phyloP scores from a whole-genome alignment of 164 flowering plant species.

The Litsea cubeba region DNA sequence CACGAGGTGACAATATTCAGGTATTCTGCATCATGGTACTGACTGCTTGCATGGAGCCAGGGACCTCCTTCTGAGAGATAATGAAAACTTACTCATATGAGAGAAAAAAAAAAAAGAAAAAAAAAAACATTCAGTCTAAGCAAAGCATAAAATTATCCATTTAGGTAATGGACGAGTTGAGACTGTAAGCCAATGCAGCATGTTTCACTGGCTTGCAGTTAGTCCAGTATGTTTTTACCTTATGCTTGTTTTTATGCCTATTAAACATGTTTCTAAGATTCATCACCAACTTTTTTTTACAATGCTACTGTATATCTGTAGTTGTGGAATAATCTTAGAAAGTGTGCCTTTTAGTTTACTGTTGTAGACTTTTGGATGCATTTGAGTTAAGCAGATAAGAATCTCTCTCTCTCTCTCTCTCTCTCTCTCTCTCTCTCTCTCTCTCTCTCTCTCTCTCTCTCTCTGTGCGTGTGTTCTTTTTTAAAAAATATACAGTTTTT shows the following conservation, averaged over 20 bases:
- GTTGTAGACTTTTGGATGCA: background rate
- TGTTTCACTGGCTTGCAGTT: background rate
- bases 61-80: background rate
- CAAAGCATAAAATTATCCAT: too few species aligned
- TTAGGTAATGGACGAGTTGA: too few species aligned
- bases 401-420: too few species aligned
- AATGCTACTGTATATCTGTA: too few species aligned
- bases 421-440: too few species aligned
- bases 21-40: constrained; percentile 27
- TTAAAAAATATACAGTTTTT: background rate
- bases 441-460: too few species aligned
- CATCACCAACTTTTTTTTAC: background rate
- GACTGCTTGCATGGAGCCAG: background rate
- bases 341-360: background rate
- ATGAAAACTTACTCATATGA: too few species aligned
- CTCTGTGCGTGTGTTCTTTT: too few species aligned
- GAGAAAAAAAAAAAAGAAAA: too few species aligned
- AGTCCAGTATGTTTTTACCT: background rate
- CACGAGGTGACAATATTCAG: constrained; percentile 96
- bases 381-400: background rate
- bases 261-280: background rate
- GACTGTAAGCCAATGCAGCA: background rate
- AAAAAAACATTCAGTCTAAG: background rate
- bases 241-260: background rate
- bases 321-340: background rate